These are phyloP conservation scores for Tuber borchii DNA, from an alignment of 495 filamentous ascomycete species.

Conservation along the genomic window DNA sequence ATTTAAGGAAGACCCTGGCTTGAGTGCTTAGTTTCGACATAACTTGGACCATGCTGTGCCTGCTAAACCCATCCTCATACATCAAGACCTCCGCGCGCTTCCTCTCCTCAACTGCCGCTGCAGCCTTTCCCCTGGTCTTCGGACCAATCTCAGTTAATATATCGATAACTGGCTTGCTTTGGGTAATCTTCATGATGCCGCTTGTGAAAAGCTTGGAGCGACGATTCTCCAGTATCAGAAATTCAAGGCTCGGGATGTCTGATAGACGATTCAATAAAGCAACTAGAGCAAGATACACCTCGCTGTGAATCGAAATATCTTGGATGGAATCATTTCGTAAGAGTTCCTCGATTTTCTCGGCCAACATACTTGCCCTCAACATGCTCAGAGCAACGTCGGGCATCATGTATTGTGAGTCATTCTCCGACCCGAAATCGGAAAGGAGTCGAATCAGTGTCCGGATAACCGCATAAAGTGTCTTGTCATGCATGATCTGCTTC, in stretches of 20 bases:
- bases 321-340: conserved; percentile 31
- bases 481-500: conserved; percentile 29
- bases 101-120: conserved; percentile 25
- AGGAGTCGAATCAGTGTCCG: conserved; percentile 14
- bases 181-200: conserved; percentile 18
- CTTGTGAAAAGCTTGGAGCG: conserved; percentile 21
- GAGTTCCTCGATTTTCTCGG: conserved; percentile 25
- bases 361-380: conserved; percentile 24
- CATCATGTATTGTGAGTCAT: conserved; percentile 17
- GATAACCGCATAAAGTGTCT: conserved; percentile 21
- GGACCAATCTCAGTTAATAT: conserved; percentile 10
- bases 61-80: conserved; percentile 23
- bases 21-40: conserved; percentile 24
- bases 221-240: conserved; percentile 19
- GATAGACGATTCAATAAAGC: conserved; percentile 18
- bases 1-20: conserved; percentile 27
- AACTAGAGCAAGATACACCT: conserved; percentile 25
- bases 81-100: conserved; percentile 23
- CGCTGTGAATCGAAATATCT: conserved; percentile 28
- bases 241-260: conserved; percentile 16
- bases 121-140: conserved; percentile 28
- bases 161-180: conserved; percentile 17
- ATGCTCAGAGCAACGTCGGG: conserved; percentile 12
- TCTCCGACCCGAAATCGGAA: conserved; percentile 6
- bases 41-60: conserved; percentile 22